These are phyloP conservation scores for Sphaerostilbella broomeana DNA, from an alignment of 2,329 filamentous ascomycete species.

Conservation along the genomic window DNA sequence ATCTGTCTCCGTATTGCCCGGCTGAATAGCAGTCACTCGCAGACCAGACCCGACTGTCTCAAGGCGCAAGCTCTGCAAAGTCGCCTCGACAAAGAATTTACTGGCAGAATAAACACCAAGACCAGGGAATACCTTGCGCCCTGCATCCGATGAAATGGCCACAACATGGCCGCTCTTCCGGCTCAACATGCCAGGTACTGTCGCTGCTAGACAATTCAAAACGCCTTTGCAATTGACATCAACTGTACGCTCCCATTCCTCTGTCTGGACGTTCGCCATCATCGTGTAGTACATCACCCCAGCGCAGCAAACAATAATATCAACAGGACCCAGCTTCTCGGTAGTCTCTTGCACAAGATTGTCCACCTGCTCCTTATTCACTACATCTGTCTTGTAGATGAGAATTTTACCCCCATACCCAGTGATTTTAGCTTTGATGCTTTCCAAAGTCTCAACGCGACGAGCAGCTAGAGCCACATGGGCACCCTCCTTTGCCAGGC, in stretches of 20 bases:
- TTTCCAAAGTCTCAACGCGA: slow-evolving; percentile 60
- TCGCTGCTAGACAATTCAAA: slow-evolving; percentile 62
- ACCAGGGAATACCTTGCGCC: slow-evolving; percentile 74
- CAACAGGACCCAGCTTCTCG: slow-evolving; percentile 61
- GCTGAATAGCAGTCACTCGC: slow-evolving; percentile 68
- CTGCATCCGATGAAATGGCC: slow-evolving; percentile 75
- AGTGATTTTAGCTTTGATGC: slow-evolving; percentile 55
- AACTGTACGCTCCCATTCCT: slow-evolving; percentile 76
- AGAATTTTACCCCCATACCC: slow-evolving; percentile 57
- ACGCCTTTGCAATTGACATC: slow-evolving; percentile 85
- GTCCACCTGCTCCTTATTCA: slow-evolving; percentile 58
- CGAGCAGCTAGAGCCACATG: slow-evolving; percentile 67
- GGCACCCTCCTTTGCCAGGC: slow-evolving; percentile 63
- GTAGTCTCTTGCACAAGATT: slow-evolving; percentile 53
- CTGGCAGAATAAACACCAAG: slow-evolving; percentile 75
- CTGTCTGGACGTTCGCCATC: slow-evolving; percentile 68
- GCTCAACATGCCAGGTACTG: slow-evolving; percentile 63
- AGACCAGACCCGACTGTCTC: slow-evolving; percentile 70
- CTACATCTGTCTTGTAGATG: slow-evolving; percentile 66
- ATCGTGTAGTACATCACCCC: slow-evolving; percentile 87
- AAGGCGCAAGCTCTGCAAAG: slow-evolving; percentile 65
- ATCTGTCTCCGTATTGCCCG: slow-evolving; percentile 69
- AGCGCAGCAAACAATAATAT: slow-evolving; percentile 73
- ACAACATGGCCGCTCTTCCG: slow-evolving; percentile 68
- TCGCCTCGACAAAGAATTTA: slow-evolving; percentile 82